phyloP scores from a whole-genome alignment of 192 early-diverging fungal species.

The Rhizoclosmatium globosum region DNA sequence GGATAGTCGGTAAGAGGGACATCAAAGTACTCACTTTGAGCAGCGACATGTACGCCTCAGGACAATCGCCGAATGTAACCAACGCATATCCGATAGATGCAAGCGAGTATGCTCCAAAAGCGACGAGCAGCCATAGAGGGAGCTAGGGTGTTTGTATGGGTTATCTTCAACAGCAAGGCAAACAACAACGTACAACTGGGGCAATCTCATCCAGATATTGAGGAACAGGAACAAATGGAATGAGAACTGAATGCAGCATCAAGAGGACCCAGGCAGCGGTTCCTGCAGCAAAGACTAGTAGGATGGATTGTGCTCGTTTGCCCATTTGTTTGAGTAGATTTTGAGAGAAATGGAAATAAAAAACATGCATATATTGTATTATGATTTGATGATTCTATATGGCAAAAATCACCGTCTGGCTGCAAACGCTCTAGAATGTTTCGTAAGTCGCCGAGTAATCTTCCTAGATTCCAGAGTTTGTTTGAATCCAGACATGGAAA shows the following conservation, averaged over 20 bases:
- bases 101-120: slow-evolving; percentile 91
- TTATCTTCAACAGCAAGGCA: background rate
- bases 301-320: background rate
- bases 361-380: background rate
- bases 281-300: background rate
- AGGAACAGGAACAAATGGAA: slow-evolving; percentile 21
- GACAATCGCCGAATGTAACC: slow-evolving; percentile 90
- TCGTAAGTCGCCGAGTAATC: background rate
- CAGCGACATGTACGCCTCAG: slow-evolving; percentile 86
- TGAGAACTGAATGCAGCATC: background rate
- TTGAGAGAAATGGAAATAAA: background rate
- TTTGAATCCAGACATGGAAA: background rate
- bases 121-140: slow-evolving; percentile 80
- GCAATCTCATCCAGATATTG: slow-evolving; percentile 26
- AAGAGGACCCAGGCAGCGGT: slow-evolving; percentile 14
- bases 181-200: slow-evolving; percentile 16
- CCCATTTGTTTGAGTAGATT: slow-evolving; percentile 22
- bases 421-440: background rate
- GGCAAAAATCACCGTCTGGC: too few relatives aligned
- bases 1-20: background rate
- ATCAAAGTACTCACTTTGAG: slow-evolving; percentile 59
- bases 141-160: slow-evolving; percentile 54
- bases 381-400: background rate
- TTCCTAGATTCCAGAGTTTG: background rate
- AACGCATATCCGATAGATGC: slow-evolving; percentile 87